Evolutionary conservation across 2,329 filamentous ascomycete genomes (phyloP), one percentile per base, ranked within the genome.

Genomic region (Exserohilum turcica): DNA sequence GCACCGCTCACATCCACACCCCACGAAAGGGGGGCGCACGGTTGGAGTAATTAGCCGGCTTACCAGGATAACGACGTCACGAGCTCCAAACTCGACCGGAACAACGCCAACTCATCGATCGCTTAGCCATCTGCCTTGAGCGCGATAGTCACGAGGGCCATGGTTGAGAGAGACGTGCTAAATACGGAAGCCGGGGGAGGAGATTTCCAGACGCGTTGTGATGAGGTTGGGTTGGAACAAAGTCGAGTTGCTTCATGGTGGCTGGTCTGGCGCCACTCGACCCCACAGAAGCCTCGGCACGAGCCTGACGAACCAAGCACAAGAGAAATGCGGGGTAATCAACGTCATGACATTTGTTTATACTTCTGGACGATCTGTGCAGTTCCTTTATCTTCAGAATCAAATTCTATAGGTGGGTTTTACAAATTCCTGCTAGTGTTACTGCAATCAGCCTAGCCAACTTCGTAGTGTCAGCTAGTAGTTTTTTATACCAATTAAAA

Each of bases 251-350:
- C 1, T 49, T 9, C 16, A 32, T 18, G 28, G 21, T 49, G 33
- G 44, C 31, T 43, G 43, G 37, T 36, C 6, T 31, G 9, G 13
- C 18, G 43, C n/a, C 5, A 1, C n/a, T 19, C 18, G 13, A 27
- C 28, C 29, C 19, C 27, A 46, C 42, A 21, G 13, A 37, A 35
- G 29, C 48, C 48, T 45, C 40, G 40, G 40, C 33, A 35, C 19
- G 16, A 32, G 28, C 16, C 43, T 37, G n/a, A n/a, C n/a, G n/a
- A n/a, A 38, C 49, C 38, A 43, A 15, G 18, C n/a, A 15, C 33
- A 31, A 28, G 27, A 24, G 28, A 27, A 50, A 54, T 36, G 51
- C 46, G 46, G 51, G 51, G 51, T 44, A 44, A n/a, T n/a, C n/a
- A 35, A 44, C 40, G 40, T 54, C 51, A 36, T 44, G 28, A 18